Conservation (phyloP, 2,329 filamentous ascomycete genomes). For the Cordyceps pruinosa region DNA sequence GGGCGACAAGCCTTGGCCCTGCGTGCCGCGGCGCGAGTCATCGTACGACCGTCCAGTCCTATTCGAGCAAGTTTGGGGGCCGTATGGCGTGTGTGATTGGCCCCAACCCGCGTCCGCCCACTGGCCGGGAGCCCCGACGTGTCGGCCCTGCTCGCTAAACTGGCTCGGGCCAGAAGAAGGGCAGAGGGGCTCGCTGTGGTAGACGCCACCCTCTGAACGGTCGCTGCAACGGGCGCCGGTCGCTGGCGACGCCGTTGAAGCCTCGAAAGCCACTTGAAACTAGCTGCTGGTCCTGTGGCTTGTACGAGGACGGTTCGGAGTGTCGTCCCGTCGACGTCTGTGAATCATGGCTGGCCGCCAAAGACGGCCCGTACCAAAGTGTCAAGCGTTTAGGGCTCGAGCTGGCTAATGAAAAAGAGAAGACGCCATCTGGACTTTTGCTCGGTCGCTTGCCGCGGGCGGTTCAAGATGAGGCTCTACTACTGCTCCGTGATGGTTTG, state of each 20-base stretch:
- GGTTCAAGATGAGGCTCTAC: no score
- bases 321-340: background rate
- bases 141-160: background rate
- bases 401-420: no score
- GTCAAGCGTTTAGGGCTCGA: no score
- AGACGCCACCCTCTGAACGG: no score
- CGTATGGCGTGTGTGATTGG: background rate
- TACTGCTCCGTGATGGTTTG: no score
- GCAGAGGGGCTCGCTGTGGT: no score
- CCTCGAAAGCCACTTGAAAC: background rate
- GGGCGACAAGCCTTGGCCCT: background rate
- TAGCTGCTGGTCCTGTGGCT: background rate
- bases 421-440: no score
- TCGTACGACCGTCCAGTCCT: slow-evolving; percentile 5
- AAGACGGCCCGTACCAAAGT: background rate
- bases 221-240: no score
- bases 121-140: background rate
- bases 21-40: background rate
- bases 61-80: background rate
- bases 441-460: no score
- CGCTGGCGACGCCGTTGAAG: no score
- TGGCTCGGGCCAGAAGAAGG: background rate
- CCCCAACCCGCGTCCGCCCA: background rate
- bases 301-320: background rate
- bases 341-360: background rate